Conservation (phyloP, 352 stramenopile species). For the Pythium rhizo-oryzae region DNA sequence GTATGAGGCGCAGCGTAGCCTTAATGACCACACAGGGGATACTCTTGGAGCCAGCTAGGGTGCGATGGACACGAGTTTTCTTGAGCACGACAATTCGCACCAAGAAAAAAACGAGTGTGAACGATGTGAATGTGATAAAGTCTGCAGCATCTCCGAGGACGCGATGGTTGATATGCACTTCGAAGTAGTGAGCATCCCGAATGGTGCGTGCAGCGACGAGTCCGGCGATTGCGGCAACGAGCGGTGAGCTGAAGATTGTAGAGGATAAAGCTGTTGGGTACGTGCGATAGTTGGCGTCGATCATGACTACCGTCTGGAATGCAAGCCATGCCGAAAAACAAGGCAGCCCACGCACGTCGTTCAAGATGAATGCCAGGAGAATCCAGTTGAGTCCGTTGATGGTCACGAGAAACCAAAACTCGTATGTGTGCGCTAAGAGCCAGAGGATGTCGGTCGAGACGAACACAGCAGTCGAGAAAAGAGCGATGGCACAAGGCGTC, state of each 20-base stretch:
- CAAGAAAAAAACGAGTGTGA: conserved; percentile 15
- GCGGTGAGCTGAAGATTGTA: conserved; percentile 3
- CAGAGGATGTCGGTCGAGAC: conserved; percentile 11
- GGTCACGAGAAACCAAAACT: conserved; percentile 21
- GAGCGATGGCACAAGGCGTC: not conserved
- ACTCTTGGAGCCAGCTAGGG: not conserved
- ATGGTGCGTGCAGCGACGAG: conserved; percentile 1
- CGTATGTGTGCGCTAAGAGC: conserved; percentile 9
- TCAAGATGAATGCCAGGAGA: conserved; percentile 6
- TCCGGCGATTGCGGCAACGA: not conserved
- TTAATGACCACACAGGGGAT: conserved; percentile 15
- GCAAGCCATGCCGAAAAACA: conserved; percentile 8
- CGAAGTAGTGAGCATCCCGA: conserved; percentile 11
- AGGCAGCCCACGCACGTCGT: not conserved
- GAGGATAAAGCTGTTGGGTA: conserved; percentile 13
- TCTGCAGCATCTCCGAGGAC: conserved; percentile 8
- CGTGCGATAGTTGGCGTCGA: conserved; percentile 24
- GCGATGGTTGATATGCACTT: not conserved
- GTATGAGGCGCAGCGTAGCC: conserved; percentile 1
- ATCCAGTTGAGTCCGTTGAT: conserved; percentile 23
- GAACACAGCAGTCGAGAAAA: conserved; percentile 13
- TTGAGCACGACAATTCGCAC: conserved; percentile 7
- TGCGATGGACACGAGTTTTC: conserved; percentile 6
- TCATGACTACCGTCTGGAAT: conserved; percentile 11
- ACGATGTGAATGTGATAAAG: conserved; percentile 16